Conservation (phyloP, 1,139 yeast species). For the Saccharomyces pastorianus region DNA sequence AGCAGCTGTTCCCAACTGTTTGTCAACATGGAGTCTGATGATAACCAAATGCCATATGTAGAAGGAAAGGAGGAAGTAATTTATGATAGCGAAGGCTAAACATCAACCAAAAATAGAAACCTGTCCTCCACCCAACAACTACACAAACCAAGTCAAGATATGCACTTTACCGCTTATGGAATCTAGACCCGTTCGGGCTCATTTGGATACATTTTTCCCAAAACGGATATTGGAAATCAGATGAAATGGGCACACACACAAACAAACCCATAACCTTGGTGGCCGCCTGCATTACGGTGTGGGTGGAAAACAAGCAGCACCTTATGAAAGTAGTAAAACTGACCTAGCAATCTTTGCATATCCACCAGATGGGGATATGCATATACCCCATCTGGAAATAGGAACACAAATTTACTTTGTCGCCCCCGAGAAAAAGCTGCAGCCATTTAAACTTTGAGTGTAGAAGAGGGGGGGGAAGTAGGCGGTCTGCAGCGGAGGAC, state of each 20-base stretch:
- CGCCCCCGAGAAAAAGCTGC: not conserved
- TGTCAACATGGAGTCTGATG: not conserved
- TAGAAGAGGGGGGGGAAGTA: no score
- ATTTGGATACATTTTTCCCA: not conserved
- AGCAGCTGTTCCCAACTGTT: not conserved
- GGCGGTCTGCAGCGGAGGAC: not conserved
- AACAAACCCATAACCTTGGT: not conserved
- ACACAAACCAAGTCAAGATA: not conserved
- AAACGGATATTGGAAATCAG: not conserved
- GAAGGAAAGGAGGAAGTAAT: conserved; percentile 4
- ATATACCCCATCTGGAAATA: not conserved
- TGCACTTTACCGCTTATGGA: not conserved
- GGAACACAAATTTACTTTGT: not conserved
- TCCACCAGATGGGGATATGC: not conserved
- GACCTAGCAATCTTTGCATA: not conserved
- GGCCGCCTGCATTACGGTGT: no score
- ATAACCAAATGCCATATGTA: not conserved
- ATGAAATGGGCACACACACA: not conserved
- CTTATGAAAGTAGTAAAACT: not conserved
- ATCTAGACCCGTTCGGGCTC: not conserved
- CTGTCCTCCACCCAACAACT: not conserved
- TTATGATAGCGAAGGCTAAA: conserved; percentile 7
- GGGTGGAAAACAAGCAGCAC: not conserved
- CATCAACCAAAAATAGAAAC: no score
- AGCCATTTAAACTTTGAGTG: not conserved